Percentiles rank a stretch among this genome's conserved stretches.
phyloP scores from a whole-genome alignment of 2,329 filamentous ascomycete genomes.

The Bipolaris gigantea region DNA sequence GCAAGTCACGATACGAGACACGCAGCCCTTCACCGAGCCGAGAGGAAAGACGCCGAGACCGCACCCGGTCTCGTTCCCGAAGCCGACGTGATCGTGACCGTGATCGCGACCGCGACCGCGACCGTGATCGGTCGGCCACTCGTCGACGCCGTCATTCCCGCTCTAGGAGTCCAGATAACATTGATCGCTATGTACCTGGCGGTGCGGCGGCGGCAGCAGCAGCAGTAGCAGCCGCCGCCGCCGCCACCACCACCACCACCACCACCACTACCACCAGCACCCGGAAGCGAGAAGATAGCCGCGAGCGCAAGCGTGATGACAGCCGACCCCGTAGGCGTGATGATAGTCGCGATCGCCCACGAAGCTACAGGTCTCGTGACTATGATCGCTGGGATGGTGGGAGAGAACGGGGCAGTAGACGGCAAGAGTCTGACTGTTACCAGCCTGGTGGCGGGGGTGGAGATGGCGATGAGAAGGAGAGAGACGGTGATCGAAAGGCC shows the following conservation, averaged over 20 bases:
- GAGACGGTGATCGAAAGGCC: constrained; percentile 32
- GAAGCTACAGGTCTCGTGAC: constrained; percentile 48
- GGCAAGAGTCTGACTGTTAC: constrained; percentile 39
- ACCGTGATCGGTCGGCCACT: constrained; percentile 15
- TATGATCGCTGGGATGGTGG: constrained; percentile 43
- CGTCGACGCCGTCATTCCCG: constrained; percentile 28
- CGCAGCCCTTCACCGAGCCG: constrained; percentile 32
- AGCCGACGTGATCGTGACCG: constrained; percentile 24
- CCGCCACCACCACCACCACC: constrained; percentile 26
- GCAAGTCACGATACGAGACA: constrained; percentile 34
- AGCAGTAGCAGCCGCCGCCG: constrained; percentile 1
- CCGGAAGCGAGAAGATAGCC: constrained; percentile 24
- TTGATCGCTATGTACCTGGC: constrained; percentile 44
- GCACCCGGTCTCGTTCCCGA: constrained; percentile 28
- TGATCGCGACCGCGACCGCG: constrained; percentile 19
- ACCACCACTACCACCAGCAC: constrained; percentile 18
- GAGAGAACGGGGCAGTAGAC: constrained; percentile 23
- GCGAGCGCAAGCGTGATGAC: constrained; percentile 27
- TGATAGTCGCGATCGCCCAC: constrained; percentile 39
- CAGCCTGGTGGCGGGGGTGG: constrained; percentile 24
- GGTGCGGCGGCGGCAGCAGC: constrained; percentile 18
- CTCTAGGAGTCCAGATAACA: constrained; percentile 42
- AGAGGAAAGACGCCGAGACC: constrained; percentile 29
- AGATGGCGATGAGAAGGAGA: constrained; percentile 20
- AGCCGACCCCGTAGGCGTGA: constrained; percentile 46